Conservation (phyloP, 2,329 filamentous ascomycete genomes). For the Phoma herbarum region DNA sequence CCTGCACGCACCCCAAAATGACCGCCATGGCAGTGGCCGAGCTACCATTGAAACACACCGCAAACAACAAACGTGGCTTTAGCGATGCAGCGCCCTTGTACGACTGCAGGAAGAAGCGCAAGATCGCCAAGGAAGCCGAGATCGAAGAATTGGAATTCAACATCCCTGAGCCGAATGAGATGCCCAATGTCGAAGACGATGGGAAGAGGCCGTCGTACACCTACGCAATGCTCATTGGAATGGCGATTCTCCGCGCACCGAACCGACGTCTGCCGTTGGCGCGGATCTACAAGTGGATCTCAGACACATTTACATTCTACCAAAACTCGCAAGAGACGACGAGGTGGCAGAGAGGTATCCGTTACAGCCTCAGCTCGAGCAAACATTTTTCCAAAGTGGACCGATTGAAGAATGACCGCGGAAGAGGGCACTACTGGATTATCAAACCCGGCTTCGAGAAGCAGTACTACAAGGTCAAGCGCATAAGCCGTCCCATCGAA, state of each 20-base stretch:
- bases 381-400: slow-evolving; percentile 97
- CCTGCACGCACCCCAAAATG: slow-evolving; percentile 50
- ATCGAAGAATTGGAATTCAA: too few species aligned
- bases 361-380: slow-evolving; percentile 95
- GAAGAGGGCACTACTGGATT: slow-evolving; percentile 97
- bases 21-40: slow-evolving; percentile 37
- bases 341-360: slow-evolving; percentile 98
- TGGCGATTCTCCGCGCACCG: slow-evolving; percentile 91
- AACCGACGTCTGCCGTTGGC: slow-evolving; percentile 85
- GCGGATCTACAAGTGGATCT: slow-evolving; percentile 99
- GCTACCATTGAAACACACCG: slow-evolving; percentile 40
- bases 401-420: slow-evolving; percentile 93
- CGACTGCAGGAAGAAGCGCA: slow-evolving; percentile 76
- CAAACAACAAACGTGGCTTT: slow-evolving; percentile 65
- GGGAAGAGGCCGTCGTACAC: slow-evolving; percentile 89
- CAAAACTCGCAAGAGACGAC: slow-evolving; percentile 76
- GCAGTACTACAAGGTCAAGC: slow-evolving; percentile 89
- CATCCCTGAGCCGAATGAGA: slow-evolving; percentile 78
- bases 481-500: slow-evolving; percentile 64
- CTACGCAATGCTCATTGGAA: slow-evolving; percentile 94
- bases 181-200: slow-evolving; percentile 83
- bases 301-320: slow-evolving; percentile 91
- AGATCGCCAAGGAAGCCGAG: slow-evolving; percentile 62
- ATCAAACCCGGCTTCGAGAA: slow-evolving; percentile 90
- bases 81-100: slow-evolving; percentile 78